Percentiles rank a stretch among this genome's conserved stretches.
phyloP scores from a whole-genome alignment of 495 filamentous ascomycete genomes.

The Chaetomium fimeti region DNA sequence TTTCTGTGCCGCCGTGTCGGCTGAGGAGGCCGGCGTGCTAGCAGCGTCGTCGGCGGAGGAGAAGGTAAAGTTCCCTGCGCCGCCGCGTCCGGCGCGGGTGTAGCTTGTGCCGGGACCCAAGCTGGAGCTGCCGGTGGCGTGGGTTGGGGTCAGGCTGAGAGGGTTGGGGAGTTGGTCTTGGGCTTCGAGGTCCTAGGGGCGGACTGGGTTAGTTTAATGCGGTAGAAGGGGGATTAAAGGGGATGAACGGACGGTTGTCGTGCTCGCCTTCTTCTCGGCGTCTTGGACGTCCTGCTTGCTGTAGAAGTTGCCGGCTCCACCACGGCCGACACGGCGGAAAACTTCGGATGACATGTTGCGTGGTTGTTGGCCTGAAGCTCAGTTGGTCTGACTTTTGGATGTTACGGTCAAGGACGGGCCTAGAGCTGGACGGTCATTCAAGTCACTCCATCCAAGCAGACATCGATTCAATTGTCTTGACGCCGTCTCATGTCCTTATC shows the following conservation, averaged over 20 bases:
- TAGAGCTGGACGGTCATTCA: not conserved
- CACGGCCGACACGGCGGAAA: conserved; percentile 45
- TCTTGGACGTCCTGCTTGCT: conserved; percentile 54
- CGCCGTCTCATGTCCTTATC: conserved; percentile 13
- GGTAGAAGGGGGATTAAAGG: not conserved
- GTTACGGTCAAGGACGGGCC: not conserved
- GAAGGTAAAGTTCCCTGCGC: conserved; percentile 52
- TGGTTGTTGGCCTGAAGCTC: not conserved
- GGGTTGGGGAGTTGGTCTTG: conserved; percentile 29
- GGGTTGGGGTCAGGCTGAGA: not conserved
- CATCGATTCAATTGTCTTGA: no score
- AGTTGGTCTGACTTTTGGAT: not conserved
- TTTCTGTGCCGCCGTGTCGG: conserved; percentile 27
- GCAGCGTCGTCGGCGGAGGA: not conserved
- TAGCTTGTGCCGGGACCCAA: conserved; percentile 35
- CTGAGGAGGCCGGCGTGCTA: conserved; percentile 36
- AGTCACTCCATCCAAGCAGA: not conserved
- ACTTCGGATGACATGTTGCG: conserved; percentile 29
- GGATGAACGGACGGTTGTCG: conserved; percentile 18
- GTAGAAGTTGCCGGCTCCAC: conserved; percentile 65
- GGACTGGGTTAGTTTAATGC: conserved; percentile 6
- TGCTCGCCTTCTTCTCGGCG: conserved; percentile 33
- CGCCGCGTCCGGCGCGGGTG: conserved; percentile 57
- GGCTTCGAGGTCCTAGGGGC: conserved; percentile 46
- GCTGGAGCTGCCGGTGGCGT: conserved; percentile 13